Evolutionary conservation across 2,329 filamentous ascomycete genomes (phyloP), one percentile per base, ranked within the genome.

Genomic region (Claviceps purpurea): DNA sequence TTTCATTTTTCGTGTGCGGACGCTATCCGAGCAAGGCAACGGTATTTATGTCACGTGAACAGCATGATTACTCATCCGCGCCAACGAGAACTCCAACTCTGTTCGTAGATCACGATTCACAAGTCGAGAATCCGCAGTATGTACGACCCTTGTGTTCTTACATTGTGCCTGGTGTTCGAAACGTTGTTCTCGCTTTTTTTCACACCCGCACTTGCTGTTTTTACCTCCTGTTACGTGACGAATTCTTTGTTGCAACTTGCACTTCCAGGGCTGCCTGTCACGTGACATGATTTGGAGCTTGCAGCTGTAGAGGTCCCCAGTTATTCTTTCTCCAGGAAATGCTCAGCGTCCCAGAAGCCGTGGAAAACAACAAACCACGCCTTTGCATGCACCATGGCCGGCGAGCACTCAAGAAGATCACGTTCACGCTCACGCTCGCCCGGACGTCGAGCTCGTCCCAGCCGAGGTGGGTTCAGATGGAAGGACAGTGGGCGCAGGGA

Each of bases 401-500:
- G 61, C 50, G 50, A 54, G n/a, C 46, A 56, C 18, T 55, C 59
- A 26, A 58, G 57, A 51, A 55, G 59, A 52, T 57, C 57, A 40
- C 58, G 61, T 40, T 61, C 63, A 20, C 58, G 61, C 38, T 61
- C 63, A 22, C 54, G 61, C 43, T 65, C 63, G 1, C 64, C 64
- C 4, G 40, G 56, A 1, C 58, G 60, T 10, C 55, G 57, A 3
- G 57, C 60, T 8, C 61, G 57, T 37, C 54, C 57, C 38, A 61
- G 56, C 47, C 73, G 55, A 22, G 53, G 75, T 4, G 77, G 78
- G 10, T 79, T 82, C 58, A 74, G 73, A 57, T 82, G 75, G 71
- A 83, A 82, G 59, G 76, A 79, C 50, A 76, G 72, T 49, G 73
- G 73, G 59, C 70, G 75, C 50, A 69, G 73, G 55, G 64, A 63